Percentiles rank a stretch among this genome's conserved stretches.
These are phyloP conservation scores for Prunus dulcis DNA, from an alignment of 306 rosid genomes.

Conservation along the genomic window DNA sequence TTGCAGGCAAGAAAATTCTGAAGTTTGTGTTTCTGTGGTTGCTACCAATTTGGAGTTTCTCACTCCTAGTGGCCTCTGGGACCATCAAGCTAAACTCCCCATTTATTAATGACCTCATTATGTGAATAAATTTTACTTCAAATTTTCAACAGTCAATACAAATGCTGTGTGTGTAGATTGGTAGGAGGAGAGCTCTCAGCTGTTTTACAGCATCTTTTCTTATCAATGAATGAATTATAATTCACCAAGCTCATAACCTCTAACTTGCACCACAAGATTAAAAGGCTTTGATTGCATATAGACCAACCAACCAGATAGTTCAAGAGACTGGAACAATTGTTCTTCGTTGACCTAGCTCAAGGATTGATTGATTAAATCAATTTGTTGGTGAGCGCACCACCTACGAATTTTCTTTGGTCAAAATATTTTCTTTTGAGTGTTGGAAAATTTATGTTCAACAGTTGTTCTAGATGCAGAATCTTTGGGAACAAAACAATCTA, in stretches of 20 bases:
- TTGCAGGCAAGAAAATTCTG: constrained; percentile 63
- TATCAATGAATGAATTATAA: too few relatives aligned
- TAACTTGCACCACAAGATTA: not conserved
- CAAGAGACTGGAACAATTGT: not conserved
- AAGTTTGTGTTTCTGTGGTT: constrained; percentile 53
- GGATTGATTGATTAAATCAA: not conserved
- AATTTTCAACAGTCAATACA: not conserved
- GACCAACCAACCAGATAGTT: not conserved
- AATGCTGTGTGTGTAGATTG: not conserved
- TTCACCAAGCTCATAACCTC: too few relatives aligned
- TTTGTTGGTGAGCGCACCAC: not conserved
- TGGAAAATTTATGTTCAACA: not conserved
- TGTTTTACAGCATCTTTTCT: too few relatives aligned
- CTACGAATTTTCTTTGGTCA: constrained; percentile 13
- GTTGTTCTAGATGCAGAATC: constrained; percentile 4
- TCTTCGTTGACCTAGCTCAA: not conserved
- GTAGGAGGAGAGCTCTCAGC: not conserved
- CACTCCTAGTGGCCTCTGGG: constrained; percentile 67
- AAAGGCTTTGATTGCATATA: too few relatives aligned
- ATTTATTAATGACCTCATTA: constrained; percentile 58
- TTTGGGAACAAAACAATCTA: not conserved
- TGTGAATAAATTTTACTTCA: constrained; percentile 32
- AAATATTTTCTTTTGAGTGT: not conserved
- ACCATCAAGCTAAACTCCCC: constrained; percentile 53
- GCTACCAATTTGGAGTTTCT: constrained; percentile 67